Conservation (phyloP, 169 alveolate species). For the Cryptosporidium muris region DNA sequence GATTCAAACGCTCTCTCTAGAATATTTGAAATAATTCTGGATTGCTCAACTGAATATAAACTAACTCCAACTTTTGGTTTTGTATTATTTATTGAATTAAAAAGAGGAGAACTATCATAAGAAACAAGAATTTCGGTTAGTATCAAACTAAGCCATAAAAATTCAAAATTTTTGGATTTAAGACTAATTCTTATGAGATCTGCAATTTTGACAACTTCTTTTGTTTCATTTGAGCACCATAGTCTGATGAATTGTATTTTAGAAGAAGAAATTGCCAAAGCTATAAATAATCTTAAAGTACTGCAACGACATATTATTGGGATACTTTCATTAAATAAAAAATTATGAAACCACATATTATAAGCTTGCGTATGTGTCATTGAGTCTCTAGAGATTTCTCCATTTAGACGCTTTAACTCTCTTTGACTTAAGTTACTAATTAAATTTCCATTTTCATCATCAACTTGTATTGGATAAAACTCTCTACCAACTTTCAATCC, state of each 20-base stretch:
- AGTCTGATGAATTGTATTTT: conserved; percentile 32
- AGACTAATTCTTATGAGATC: conserved; percentile 9
- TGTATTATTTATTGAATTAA: background rate
- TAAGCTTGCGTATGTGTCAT: background rate
- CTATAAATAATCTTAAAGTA: conserved; percentile 30
- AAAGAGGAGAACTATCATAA: conserved; percentile 14
- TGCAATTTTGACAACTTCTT: conserved; percentile 18
- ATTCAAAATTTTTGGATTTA: conserved; percentile 7
- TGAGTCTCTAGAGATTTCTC: background rate
- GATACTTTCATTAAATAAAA: conserved; percentile 47
- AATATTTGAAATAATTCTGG: background rate
- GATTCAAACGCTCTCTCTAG: conserved; percentile 3
- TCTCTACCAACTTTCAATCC: conserved; percentile 5
- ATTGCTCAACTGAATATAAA: conserved; percentile 24
- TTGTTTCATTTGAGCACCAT: conserved; percentile 22
- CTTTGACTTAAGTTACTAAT: conserved; percentile 28
- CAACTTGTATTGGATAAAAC: conserved; percentile 21
- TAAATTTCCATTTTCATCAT: conserved; percentile 57
- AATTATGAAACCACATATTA: conserved; percentile 12
- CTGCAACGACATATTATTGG: conserved; percentile 14
- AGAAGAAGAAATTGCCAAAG: conserved; percentile 48
- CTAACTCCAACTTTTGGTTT: background rate
- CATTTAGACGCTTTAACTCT: conserved; percentile 28
- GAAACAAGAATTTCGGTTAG: conserved; percentile 20
- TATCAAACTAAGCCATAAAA: conserved; percentile 19